These are phyloP conservation scores for Plenodomus biglobosus DNA, from an alignment of 2,329 filamentous ascomycete genomes.

Conservation along the genomic window DNA sequence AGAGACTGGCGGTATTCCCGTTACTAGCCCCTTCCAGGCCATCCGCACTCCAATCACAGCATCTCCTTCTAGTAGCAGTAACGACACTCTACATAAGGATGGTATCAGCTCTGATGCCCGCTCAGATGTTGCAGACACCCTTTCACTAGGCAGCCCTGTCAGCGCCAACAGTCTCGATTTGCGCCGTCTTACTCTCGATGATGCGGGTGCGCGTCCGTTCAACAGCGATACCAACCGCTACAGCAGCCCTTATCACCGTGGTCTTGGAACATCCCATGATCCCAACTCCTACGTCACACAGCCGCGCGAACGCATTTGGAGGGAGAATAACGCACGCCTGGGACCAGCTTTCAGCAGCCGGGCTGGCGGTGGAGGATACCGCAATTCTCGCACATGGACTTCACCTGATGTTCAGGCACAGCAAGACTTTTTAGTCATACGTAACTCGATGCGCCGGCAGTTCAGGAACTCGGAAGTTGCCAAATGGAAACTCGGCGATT, in stretches of 20 bases:
- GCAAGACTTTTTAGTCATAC: conserved; percentile 35
- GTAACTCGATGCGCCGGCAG: conserved; percentile 39
- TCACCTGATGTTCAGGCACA: conserved; percentile 28
- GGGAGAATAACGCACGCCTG: conserved; percentile 1
- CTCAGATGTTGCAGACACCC: conserved; percentile 4
- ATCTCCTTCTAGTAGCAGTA: background rate
- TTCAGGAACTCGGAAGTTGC: conserved; percentile 39
- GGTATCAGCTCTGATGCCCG: conserved; percentile 3
- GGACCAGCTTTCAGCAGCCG: conserved; percentile 3
- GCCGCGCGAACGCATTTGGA: conserved; percentile 1
- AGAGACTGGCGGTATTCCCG: background rate
- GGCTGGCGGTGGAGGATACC: conserved; percentile 8
- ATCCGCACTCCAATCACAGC: background rate
- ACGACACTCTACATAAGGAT: conserved; percentile 9
- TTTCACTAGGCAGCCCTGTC: conserved; percentile 10
- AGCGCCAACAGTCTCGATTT: conserved; percentile 17
- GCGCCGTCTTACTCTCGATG: conserved; percentile 9
- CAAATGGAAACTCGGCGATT: conserved; percentile 37
- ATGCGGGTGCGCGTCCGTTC: background rate
- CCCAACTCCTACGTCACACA: background rate
- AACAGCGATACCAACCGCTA: conserved; percentile 7
- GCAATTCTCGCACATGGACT: conserved; percentile 27
- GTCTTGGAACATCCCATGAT: conserved; percentile 1
- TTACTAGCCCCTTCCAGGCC: background rate
- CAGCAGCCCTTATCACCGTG: conserved; percentile 8